phyloP scores from a whole-genome alignment of 495 filamentous ascomycete genomes.

The Thozetella sp. region DNA sequence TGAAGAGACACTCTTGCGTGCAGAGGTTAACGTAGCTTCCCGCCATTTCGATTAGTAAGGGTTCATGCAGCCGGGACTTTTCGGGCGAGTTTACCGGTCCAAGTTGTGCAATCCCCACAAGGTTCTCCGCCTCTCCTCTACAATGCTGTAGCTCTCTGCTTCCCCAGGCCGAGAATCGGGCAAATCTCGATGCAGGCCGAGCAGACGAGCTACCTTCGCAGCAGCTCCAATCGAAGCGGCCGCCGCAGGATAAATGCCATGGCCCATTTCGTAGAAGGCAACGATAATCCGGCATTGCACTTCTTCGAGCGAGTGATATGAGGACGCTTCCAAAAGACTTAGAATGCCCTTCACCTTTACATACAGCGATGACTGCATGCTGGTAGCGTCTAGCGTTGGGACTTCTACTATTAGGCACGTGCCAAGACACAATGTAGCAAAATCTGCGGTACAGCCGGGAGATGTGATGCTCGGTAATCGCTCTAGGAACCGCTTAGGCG shows the following conservation, averaged over 20 bases:
- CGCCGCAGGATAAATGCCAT: slow-evolving; percentile 3
- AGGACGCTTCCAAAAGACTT: not conserved
- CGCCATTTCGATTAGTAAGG: not conserved
- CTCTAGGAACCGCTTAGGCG: not conserved
- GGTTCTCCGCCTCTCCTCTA: not conserved
- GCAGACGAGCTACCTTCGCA: not conserved
- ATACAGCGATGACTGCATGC: slow-evolving; percentile 6
- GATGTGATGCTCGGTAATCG: not conserved
- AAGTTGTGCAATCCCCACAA: not conserved
- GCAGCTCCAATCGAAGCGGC: not conserved
- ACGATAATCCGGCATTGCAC: not conserved
- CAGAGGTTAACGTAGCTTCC: slow-evolving; percentile 1
- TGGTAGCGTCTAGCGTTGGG: not conserved
- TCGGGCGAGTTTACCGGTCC: not conserved
- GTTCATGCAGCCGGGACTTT: no score
- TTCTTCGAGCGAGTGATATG: slow-evolving; percentile 3
- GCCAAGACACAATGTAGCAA: not conserved
- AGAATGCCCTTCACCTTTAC: not conserved
- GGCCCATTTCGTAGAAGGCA: slow-evolving; percentile 3
- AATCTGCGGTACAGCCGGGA: not conserved
- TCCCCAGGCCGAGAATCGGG: not conserved
- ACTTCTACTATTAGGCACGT: not conserved
- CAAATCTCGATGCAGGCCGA: not conserved
- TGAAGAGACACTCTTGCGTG: not conserved
- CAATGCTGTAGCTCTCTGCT: not conserved